These are phyloP conservation scores for Penicillium aurantiogriseum DNA, from an alignment of 2,329 filamentous ascomycete genomes.

Conservation along the genomic window DNA sequence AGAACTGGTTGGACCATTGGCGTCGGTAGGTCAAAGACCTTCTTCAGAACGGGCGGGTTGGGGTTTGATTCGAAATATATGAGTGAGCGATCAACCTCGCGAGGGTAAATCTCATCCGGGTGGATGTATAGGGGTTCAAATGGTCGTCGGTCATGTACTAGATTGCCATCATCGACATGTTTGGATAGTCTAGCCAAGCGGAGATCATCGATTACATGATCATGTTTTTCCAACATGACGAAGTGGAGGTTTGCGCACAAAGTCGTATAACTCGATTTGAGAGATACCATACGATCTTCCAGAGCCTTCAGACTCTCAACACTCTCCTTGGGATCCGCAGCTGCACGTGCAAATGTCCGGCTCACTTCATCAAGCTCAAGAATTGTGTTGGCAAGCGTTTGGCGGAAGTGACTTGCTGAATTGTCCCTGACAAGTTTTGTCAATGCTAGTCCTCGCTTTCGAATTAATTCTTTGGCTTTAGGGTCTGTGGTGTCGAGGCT, in stretches of 20 bases:
- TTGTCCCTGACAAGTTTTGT: slow-evolving; percentile 31
- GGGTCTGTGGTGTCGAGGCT: not conserved
- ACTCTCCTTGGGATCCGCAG: slow-evolving; percentile 24
- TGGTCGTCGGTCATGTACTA: slow-evolving; percentile 68
- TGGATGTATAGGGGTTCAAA: slow-evolving; percentile 66
- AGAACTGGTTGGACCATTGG: slow-evolving; percentile 18
- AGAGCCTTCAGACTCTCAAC: slow-evolving; percentile 21
- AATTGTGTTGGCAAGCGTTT: slow-evolving; percentile 16
- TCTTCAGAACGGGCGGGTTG: slow-evolving; percentile 23
- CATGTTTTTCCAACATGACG: slow-evolving; percentile 32
- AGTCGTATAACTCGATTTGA: not conserved
- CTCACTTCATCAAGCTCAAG: slow-evolving; percentile 31
- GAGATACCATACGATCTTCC: slow-evolving; percentile 20
- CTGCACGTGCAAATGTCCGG: slow-evolving; percentile 24
- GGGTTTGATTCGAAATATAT: slow-evolving; percentile 37
- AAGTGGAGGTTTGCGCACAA: slow-evolving; percentile 27
- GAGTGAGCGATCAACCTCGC: slow-evolving; percentile 32
- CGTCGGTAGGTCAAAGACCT: slow-evolving; percentile 18
- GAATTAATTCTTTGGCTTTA: slow-evolving; percentile 1
- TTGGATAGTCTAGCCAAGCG: slow-evolving; percentile 38
- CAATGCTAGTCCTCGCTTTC: slow-evolving; percentile 2
- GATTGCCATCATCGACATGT: slow-evolving; percentile 49
- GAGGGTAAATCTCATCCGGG: slow-evolving; percentile 66
- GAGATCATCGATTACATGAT: slow-evolving; percentile 52
- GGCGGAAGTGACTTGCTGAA: slow-evolving; percentile 12